phyloP scores from a whole-genome alignment of 768 basidiomycete genomes.

The Boletus sp. region DNA sequence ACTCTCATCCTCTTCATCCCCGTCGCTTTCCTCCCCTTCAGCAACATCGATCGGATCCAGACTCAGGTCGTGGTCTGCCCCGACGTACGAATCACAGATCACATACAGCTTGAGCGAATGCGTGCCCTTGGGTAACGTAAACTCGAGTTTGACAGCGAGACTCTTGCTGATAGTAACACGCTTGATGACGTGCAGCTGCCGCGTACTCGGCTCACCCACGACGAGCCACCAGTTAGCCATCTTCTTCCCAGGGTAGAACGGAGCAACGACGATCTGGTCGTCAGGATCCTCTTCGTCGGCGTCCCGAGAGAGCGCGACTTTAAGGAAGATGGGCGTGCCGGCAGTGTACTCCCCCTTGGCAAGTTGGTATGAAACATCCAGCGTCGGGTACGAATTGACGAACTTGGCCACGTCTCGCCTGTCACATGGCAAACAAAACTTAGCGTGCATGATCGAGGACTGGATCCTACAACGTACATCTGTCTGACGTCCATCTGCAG shows the following conservation, averaged over 20 bases:
- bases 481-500: conserved; percentile 82
- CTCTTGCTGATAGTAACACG: conserved; percentile 75
- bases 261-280: conserved; percentile 86
- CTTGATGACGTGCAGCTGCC: conserved; percentile 79
- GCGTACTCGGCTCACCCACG: conserved; percentile 77
- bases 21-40: conserved; percentile 85
- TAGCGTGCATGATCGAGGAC: not conserved
- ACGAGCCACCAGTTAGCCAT: conserved; percentile 98
- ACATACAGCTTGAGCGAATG: conserved; percentile 84
- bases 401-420: conserved; percentile 95
- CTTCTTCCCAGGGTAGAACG: conserved; percentile 88
- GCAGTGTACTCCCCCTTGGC: conserved; percentile 85
- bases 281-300: conserved; percentile 71
- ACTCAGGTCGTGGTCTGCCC: conserved; percentile 89
- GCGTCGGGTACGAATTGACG: conserved; percentile 95
- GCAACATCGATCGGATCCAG: conserved; percentile 82
- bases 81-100: conserved; percentile 89
- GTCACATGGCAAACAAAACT: not conserved
- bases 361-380: conserved; percentile 87
- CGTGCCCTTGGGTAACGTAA: conserved; percentile 79
- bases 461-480: conserved; percentile 55
- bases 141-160: conserved; percentile 84
- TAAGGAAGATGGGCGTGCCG: conserved; percentile 75
- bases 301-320: conserved; percentile 78
- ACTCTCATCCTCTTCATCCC: conserved; percentile 61